Evolutionary conservation across 129 eudicot species (phyloP).

Genomic region (Solidago caesia): DNA sequence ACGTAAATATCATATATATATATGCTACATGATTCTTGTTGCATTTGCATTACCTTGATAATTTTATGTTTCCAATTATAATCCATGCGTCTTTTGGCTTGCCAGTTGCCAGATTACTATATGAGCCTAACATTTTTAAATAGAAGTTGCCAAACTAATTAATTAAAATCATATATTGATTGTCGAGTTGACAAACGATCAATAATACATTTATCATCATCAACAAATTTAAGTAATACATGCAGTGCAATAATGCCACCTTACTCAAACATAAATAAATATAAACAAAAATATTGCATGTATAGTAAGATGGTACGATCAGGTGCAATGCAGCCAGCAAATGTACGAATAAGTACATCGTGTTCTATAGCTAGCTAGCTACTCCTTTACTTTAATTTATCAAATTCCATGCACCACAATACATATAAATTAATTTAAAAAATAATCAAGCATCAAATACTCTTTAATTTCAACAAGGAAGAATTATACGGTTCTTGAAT

Average conservation of each 20-base stretch:
- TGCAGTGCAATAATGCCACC: too few relatives aligned
- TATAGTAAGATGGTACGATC: too few relatives aligned
- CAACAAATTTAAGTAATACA: not conserved
- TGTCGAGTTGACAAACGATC: constrained; percentile 26
- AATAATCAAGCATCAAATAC: too few relatives aligned
- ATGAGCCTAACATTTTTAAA: not conserved
- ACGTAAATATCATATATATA: too few relatives aligned
- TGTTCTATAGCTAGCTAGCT: constrained; percentile 13
- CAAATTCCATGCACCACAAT: constrained; percentile 5
- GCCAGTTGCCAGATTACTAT: not conserved
- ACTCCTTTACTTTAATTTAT: not conserved
- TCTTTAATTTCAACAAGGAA: too few relatives aligned
- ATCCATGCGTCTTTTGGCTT: too few relatives aligned
- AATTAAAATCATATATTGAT: not conserved
- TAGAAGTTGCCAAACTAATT: constrained; percentile 14
- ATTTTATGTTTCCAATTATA: too few relatives aligned
- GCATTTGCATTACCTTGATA: too few relatives aligned
- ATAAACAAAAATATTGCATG: too few relatives aligned
- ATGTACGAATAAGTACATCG: constrained; percentile 23
- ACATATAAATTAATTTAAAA: not conserved
- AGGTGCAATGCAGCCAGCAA: constrained; percentile 26
- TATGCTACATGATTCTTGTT: too few relatives aligned
- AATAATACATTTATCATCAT: constrained; percentile 17
- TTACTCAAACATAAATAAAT: too few relatives aligned
- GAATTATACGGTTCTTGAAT: too few relatives aligned